These are phyloP conservation scores for Monosporascus sp. DNA, from an alignment of 2,329 filamentous ascomycete species.

Conservation along the genomic window DNA sequence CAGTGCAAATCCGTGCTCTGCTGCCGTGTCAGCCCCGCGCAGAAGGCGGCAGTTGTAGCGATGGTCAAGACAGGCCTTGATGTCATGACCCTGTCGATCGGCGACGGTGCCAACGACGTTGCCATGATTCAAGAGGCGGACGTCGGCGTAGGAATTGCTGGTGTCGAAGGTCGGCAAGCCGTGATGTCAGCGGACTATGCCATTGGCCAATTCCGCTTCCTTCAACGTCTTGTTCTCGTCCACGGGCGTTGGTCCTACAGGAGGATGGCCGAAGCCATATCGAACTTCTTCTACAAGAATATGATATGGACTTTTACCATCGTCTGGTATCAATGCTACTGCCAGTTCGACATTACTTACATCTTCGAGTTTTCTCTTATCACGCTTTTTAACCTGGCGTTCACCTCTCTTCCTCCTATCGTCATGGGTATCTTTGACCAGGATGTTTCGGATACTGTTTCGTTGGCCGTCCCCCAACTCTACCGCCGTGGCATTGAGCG, in stretches of 20 bases:
- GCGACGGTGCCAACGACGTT: slow-evolving; percentile 92
- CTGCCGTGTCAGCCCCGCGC: slow-evolving; percentile 92
- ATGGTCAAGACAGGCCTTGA: slow-evolving; percentile 95
- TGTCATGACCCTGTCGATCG: slow-evolving; percentile 92
- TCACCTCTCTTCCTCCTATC: slow-evolving; percentile 91
- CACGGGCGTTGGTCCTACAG: slow-evolving; percentile 97
- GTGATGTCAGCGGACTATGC: slow-evolving; percentile 97
- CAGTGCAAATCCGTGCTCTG: slow-evolving; percentile 95
- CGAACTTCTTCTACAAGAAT: slow-evolving; percentile 99
- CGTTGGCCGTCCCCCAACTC: slow-evolving; percentile 87
- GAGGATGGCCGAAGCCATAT: slow-evolving; percentile 84
- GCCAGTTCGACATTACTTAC: slow-evolving; percentile 94
- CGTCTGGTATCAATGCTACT: slow-evolving; percentile 97
- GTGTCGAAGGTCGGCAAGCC: slow-evolving; percentile 86
- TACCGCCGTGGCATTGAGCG: slow-evolving; percentile 95
- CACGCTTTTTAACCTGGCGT: slow-evolving; percentile 90
- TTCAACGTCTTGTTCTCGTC: slow-evolving; percentile 79
- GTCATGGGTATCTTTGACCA: slow-evolving; percentile 97
- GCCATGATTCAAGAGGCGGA: slow-evolving; percentile 98
- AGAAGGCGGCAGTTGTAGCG: slow-evolving; percentile 93
- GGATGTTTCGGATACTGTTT: slow-evolving; percentile 91
- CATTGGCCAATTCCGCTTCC: slow-evolving; percentile 88
- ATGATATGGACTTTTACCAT: slow-evolving; percentile 95
- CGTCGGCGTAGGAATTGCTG: slow-evolving; percentile 93
- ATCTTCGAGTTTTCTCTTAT: slow-evolving; percentile 98